phyloP scores from a whole-genome alignment of 192 early-diverging fungal genomes.

The Gonapodya sp. region DNA sequence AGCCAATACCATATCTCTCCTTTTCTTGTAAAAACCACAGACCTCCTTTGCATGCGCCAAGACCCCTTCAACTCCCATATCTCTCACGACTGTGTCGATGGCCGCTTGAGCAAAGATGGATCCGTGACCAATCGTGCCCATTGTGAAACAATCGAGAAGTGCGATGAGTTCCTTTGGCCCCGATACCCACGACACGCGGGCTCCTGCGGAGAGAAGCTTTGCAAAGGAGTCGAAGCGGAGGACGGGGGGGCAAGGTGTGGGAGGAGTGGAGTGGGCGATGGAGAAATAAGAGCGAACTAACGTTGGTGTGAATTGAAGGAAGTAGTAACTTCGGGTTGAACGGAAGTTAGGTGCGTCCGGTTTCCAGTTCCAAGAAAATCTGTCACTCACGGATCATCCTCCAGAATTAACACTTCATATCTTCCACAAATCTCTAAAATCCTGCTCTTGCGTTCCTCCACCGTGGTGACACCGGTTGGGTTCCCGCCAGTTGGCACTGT shows the following conservation, averaged over 20 bases:
- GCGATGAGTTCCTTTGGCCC: neutral
- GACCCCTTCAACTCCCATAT: slow-evolving; percentile 75
- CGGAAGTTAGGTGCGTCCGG: neutral
- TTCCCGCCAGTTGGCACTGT: slow-evolving; percentile 83
- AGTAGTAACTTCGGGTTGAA: slow-evolving; percentile 3
- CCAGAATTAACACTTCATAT: slow-evolving; percentile 75
- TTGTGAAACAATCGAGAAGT: neutral
- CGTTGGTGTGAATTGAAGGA: neutral
- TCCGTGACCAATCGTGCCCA: neutral
- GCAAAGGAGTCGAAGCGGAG: slow-evolving; percentile 87
- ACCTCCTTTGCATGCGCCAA: slow-evolving; percentile 57
- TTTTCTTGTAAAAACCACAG: slow-evolving; percentile 62
- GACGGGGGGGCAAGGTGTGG: slow-evolving; percentile 27
- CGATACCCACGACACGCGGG: slow-evolving; percentile 67
- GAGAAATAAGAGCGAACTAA: neutral
- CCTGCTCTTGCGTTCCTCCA: slow-evolving; percentile 59
- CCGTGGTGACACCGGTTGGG: slow-evolving; percentile 81
- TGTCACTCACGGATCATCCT: slow-evolving; percentile 58
- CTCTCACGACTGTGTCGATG: slow-evolving; percentile 18
- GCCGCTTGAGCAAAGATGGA: neutral
- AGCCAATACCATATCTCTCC: slow-evolving; percentile 57
- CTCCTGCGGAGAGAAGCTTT: slow-evolving; percentile 82
- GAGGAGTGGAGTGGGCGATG: neutral
- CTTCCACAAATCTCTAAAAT: slow-evolving; percentile 67
- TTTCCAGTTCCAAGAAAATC: neutral